phyloP scores from a whole-genome alignment of 345 rosid genomes.

The Hibiscus tridactylites region DNA sequence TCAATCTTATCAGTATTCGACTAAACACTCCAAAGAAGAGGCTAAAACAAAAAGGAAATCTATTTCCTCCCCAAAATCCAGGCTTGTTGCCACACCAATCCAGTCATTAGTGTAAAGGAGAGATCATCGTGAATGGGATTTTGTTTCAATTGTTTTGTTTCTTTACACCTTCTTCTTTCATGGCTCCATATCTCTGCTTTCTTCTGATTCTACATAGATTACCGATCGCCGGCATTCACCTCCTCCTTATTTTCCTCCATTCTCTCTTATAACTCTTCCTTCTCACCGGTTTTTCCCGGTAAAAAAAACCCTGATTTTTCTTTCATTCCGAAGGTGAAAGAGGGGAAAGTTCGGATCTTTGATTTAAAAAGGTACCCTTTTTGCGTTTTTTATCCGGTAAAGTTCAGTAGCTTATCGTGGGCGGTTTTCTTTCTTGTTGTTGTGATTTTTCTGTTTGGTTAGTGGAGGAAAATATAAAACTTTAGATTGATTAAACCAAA shows the following conservation, averaged over 20 bases:
- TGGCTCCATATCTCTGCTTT: constrained; percentile 18
- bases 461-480: not conserved
- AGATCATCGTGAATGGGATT: constrained; percentile 20
- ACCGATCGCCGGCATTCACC: constrained; percentile 56
- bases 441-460: not conserved
- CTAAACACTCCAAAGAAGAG: not conserved
- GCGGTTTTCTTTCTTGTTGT: not conserved
- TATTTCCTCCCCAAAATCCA: not conserved
- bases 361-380: not conserved
- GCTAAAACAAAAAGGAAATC: not conserved
- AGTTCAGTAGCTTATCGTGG: not conserved
- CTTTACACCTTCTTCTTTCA: constrained; percentile 7
- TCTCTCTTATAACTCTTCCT: constrained; percentile 56
- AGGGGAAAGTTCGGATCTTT: not conserved
- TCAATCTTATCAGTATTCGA: not conserved
- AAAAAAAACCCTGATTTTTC: not conserved
- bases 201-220: constrained; percentile 34
- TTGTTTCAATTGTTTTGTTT: not conserved
- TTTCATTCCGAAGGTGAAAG: not conserved
- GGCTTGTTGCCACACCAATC: not conserved
- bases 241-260: constrained; percentile 76
- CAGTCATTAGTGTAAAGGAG: not conserved
- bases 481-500: constrained; percentile 1
- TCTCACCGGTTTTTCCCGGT: constrained; percentile 18
- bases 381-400: not conserved